phyloP scores from a whole-genome alignment of 2,329 filamentous ascomycete genomes.

The Pseudovirgaria hyperparasitica region DNA sequence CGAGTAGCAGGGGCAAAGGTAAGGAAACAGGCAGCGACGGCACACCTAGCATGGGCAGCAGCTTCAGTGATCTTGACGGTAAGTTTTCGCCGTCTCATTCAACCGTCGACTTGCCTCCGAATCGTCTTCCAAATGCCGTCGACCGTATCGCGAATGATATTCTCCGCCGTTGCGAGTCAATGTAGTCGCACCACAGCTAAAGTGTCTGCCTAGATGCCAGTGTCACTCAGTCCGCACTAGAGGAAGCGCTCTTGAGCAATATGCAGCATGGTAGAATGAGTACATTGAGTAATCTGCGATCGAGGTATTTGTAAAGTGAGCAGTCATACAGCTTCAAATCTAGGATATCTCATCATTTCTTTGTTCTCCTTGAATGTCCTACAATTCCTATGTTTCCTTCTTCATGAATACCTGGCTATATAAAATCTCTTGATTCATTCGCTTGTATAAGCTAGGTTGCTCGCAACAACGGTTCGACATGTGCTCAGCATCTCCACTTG shows the following conservation, averaged over 20 bases:
- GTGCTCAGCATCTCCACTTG: too few species aligned
- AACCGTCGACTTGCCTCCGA: conserved; percentile 1
- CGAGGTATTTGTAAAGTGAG: conserved; percentile 37
- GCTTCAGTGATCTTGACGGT: conserved; percentile 76
- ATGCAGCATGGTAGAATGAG: conserved; percentile 58
- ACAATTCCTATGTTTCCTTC: too few species aligned
- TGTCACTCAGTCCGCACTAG: conserved; percentile 67
- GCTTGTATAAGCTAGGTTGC: too few species aligned
- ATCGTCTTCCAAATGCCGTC: conserved; percentile 1
- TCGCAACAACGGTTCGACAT: too few species aligned
- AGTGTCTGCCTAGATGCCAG: conserved; percentile 48
- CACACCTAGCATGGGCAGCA: conserved; percentile 46
- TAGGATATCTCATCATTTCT: too few species aligned
- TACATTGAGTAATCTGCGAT: conserved; percentile 53
- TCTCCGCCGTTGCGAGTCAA: background rate
- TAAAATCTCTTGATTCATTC: too few species aligned
- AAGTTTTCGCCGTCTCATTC: too few species aligned
- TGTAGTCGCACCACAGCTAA: background rate
- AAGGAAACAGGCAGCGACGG: conserved; percentile 21
- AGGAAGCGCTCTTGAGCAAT: conserved; percentile 63
- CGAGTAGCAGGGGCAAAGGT: conserved; percentile 38
- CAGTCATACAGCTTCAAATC: too few species aligned
- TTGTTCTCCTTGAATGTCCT: too few species aligned
- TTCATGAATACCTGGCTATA: too few species aligned
- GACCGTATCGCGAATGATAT: too few species aligned